Evolutionary conservation across 2,329 filamentous ascomycete species (phyloP).

Genomic region (Aspergillus bombycis): DNA sequence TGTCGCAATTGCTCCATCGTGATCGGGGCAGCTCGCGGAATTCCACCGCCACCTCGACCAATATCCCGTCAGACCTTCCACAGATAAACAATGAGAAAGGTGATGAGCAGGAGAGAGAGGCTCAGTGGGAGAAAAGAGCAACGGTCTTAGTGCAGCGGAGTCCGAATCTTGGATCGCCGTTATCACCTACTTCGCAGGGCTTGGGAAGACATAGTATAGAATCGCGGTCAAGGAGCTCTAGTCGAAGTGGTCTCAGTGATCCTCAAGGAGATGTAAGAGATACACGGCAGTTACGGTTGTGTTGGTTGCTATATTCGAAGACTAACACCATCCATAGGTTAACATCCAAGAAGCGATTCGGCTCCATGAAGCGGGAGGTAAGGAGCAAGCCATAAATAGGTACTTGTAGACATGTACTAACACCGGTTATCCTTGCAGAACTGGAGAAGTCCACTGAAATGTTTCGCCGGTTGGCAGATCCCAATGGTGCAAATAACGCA

Average conservation of each 20-base stretch:
- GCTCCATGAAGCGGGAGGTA: constrained; percentile 78
- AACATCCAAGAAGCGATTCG: constrained; percentile 95
- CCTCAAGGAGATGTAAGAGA: constrained; percentile 40
- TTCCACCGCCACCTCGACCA: constrained; percentile 54
- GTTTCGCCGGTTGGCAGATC: constrained; percentile 83
- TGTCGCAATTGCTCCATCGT: constrained; percentile 40
- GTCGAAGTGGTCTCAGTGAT: constrained; percentile 34
- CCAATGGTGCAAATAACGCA: constrained; percentile 83
- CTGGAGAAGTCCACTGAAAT: constrained; percentile 78
- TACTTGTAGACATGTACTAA: not conserved
- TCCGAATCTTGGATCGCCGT: constrained; percentile 47
- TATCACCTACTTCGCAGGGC: constrained; percentile 22
- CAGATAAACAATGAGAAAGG: constrained; percentile 62
- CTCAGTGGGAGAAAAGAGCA: constrained; percentile 88
- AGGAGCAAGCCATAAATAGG: constrained; percentile 15
- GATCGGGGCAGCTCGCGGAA: constrained; percentile 32
- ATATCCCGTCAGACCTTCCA: constrained; percentile 79
- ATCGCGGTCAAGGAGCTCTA: constrained; percentile 37
- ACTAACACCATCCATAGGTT: constrained; percentile 29
- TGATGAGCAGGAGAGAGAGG: constrained; percentile 62
- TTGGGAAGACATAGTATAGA: constrained; percentile 13
- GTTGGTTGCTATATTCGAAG: not conserved
- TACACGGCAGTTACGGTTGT: not conserved
- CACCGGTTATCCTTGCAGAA: constrained; percentile 48
- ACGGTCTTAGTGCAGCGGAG: constrained; percentile 76